These are phyloP conservation scores for Colletotrichum lini DNA, from an alignment of 2,329 filamentous ascomycete genomes.

Conservation along the genomic window DNA sequence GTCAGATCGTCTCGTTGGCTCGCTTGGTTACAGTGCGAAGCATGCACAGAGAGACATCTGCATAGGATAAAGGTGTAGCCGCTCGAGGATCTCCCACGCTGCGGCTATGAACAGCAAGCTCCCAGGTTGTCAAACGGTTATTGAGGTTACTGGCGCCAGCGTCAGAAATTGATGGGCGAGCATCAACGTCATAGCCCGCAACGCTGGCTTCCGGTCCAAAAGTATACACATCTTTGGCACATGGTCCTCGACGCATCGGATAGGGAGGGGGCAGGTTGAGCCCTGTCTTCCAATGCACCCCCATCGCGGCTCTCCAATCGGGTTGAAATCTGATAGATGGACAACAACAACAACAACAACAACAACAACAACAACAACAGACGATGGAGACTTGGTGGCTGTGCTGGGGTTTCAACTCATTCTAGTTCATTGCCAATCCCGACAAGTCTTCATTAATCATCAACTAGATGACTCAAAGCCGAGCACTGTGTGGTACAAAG, in stretches of 20 bases:
- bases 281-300: neutral
- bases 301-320: neutral
- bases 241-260: neutral
- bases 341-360: conserved; percentile 19
- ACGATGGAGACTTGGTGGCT: conserved; percentile 10
- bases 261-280: neutral
- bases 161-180: conserved; percentile 14
- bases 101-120: neutral
- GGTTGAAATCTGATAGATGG: neutral
- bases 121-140: neutral
- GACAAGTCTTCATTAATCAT: neutral
- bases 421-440: neutral
- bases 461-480: neutral
- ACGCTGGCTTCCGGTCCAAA: neutral
- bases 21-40: neutral
- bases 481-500: conserved; percentile 37
- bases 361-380: conserved; percentile 29
- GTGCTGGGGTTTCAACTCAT: neutral
- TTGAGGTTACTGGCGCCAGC: neutral
- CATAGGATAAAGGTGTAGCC: neutral
- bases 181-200: neutral
- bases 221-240: neutral
- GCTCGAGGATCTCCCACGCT: neutral
- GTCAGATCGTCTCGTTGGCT: neutral
- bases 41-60: neutral